Evolutionary conservation across 768 basidiomycete genomes (phyloP), one percentile per base, ranked within the genome.

Genomic region (Hygrocybe coccinea): DNA sequence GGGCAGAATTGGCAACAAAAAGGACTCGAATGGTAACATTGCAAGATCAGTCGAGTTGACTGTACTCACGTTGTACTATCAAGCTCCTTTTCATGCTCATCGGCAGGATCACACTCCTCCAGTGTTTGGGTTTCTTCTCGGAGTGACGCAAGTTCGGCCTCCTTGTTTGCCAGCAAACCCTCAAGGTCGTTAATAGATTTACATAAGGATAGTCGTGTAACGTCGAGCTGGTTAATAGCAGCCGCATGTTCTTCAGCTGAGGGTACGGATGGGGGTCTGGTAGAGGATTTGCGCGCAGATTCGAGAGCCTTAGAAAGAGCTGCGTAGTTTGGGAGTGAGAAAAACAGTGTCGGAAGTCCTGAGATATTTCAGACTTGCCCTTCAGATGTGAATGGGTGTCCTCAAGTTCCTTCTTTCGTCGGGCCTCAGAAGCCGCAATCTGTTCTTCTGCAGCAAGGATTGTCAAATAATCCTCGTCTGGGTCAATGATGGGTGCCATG

Each of bases 161-260:
- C 87, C 62, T 82, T 84, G 62, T 79, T 81, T 5, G 82, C 82
- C 5, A 87, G 67, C 45, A 81, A 67, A 38, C 80, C 77, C 69
- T 91, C 87, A 1, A 79, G 76, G 59, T 90, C 88, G 50, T 85
- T 84, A 59, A 90, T 86, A 5, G 85, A 80, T 63, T 91, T 91
- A 21, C 78, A 83, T 14, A 89, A 76, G 14, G 85, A 82, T 45
- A 89, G 67, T 33, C 82, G 79, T 5, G 76, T 78, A 37, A 67
- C 74, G 57, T 91, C 88, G 1, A 89, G 77, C 50, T 84, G 79
- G 60, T 89, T 86, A 45, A 91, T 67, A 14, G 74, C 75, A 4
- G 78, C 71, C 1, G 77, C 74, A 62, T 91, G 87, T 2, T 79
- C 77, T 56, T 83, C 79, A 22, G 79, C 78, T 15, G 87, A 85